Percentiles rank a stretch among this genome's conserved stretches.
Evolutionary conservation across 306 rosid genomes (phyloP).

Genomic region (Psophocarpus tetragonolobus): DNA sequence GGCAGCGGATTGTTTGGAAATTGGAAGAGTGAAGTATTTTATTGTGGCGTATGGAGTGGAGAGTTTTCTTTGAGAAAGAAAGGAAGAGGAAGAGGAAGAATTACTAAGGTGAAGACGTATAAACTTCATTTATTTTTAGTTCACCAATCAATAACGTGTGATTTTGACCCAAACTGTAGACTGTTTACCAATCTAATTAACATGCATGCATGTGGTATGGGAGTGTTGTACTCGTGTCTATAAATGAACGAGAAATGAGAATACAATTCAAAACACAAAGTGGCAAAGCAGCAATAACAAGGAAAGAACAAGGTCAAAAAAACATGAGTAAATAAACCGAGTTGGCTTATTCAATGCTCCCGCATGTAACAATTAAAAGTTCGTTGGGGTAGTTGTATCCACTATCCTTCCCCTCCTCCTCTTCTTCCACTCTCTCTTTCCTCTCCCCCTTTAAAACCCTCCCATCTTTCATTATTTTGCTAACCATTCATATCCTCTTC

Average conservation of each 20-base stretch:
- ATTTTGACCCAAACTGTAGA: conserved; percentile 21
- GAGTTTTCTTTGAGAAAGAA: neutral
- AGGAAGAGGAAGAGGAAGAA: neutral
- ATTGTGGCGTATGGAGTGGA: neutral
- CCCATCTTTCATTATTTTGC: conserved; percentile 28
- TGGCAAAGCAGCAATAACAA: conserved; percentile 27
- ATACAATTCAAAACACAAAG: neutral
- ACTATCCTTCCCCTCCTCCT: conserved; percentile 39
- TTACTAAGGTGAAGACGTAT: neutral
- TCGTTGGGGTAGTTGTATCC: conserved; percentile 97
- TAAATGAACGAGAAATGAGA: neutral
- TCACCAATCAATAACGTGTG: conserved; percentile 43
- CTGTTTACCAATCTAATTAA: conserved; percentile 30
- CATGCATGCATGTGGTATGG: conserved; percentile 34
- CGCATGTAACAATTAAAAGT: conserved; percentile 60
- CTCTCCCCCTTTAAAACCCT: conserved; percentile 36
- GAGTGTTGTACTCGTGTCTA: neutral
- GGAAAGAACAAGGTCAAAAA: conserved; percentile 6
- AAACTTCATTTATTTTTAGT: conserved; percentile 8
- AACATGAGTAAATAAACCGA: neutral
- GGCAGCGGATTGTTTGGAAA: neutral
- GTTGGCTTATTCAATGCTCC: conserved; percentile 48
- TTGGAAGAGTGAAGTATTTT: neutral
- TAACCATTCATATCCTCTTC: conserved; percentile 14
- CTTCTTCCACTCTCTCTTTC: neutral